These are phyloP conservation scores for Blepharisma japonicum DNA, from an alignment of 73 alveolate genomes.

Conservation along the genomic window DNA sequence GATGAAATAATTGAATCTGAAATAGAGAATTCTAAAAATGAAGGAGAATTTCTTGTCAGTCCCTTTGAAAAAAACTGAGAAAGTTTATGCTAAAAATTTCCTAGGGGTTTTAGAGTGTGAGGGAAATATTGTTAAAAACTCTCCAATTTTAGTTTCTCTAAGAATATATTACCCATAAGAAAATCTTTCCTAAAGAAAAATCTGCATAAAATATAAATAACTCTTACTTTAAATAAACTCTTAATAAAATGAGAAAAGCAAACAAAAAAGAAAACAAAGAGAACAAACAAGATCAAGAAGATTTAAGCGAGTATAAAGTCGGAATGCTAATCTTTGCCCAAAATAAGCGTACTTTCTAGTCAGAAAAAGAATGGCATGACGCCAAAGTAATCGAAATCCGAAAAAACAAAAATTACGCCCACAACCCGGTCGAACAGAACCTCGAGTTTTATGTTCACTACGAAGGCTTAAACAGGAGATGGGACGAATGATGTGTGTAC, in stretches of 20 bases:
- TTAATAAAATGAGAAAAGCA: neutral
- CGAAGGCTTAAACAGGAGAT: conserved; percentile 78
- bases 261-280: conserved; percentile 20
- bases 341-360: conserved; percentile 6
- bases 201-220: too few relatives aligned
- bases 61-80: too few relatives aligned
- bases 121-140: too few relatives aligned
- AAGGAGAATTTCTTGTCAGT: too few relatives aligned
- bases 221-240: too few relatives aligned
- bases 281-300: neutral
- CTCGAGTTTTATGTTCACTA: conserved; percentile 73
- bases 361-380: conserved; percentile 7
- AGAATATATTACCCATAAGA: too few relatives aligned
- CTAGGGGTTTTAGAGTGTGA: too few relatives aligned
- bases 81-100: too few relatives aligned
- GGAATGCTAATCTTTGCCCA: neutral
- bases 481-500: conserved; percentile 84
- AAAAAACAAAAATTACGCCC: neutral
- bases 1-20: too few relatives aligned
- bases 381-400: neutral
- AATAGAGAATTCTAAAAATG: too few relatives aligned
- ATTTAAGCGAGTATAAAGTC: neutral
- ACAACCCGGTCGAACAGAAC: neutral
- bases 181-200: too few relatives aligned
- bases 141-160: too few relatives aligned